Evolutionary conservation across 768 basidiomycete species (phyloP), one percentile per base, ranked within the genome.

Genomic region (Leccinum rimulosum): DNA sequence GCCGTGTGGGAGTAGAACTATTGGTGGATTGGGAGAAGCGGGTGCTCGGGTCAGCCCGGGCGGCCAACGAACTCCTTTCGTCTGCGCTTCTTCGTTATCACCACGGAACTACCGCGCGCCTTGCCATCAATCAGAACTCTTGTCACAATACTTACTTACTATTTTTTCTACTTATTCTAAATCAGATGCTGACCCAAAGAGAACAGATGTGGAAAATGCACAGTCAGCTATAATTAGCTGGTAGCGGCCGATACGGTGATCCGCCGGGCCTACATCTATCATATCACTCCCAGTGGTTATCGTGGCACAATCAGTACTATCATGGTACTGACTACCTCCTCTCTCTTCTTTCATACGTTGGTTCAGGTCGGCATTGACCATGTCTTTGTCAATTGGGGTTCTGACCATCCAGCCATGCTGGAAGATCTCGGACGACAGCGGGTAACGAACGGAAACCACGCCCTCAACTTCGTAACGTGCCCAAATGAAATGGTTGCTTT

Each of bases 401-500:
- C 85, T 1, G 88, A 91, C 63, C 88, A 90, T 64, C 85, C 87
- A 0, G 87, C 83, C 0, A 69, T 91, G 14, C 77, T 90, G 27
- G 88, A 89, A 63, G 88, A 89, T 31, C 77, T 91, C 10, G 80
- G 82, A 56, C 75, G 84, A 19, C 84, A 87, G 60, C 77, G 83
- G 3, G 66, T 69, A 6, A 55, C 65, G 6, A 47, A 68, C 28
- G 76, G 77, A 3, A 61, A 69, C 22, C 80, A 81, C 1, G 54
- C 71, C 3, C 77, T 81, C n/a, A 69, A 77, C 58, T 80, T 91
- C 51, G 75, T 90, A 22, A 89, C 84, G 3, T 87, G 84, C 58
- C 88, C 88, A 0, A 89, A 88, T 57, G 89, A 91, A 66, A 88
- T 88, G 84, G 88, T 89, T 5, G 89, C 85, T 0, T 69, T 90